A percentile compares a stretch with the other conserved stretches of the same genome.
Evolutionary conservation across 495 filamentous ascomycete genomes (phyloP).

Genomic region (Copromyces sp.): DNA sequence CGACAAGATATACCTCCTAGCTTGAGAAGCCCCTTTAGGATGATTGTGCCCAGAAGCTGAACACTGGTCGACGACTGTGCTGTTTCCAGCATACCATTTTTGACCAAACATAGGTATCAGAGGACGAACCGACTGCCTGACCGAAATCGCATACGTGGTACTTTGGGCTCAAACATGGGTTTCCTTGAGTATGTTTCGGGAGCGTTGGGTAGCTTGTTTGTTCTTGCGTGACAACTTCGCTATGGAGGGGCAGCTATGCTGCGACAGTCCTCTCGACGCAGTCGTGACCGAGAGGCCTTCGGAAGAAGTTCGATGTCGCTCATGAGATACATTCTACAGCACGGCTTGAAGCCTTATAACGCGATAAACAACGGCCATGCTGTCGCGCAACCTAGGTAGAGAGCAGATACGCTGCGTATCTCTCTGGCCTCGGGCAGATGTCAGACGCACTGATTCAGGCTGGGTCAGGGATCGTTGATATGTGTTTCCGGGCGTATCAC

Average conservation of each 20-base stretch:
- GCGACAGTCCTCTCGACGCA: not conserved
- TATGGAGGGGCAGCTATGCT: not conserved
- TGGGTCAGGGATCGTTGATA: not conserved
- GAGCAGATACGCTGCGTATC: not conserved
- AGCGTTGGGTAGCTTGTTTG: not conserved
- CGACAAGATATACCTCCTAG: not conserved
- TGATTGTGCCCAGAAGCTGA: not conserved
- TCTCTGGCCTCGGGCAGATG: not conserved
- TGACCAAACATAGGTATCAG: not conserved
- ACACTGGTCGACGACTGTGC: not conserved
- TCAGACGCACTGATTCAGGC: not conserved
- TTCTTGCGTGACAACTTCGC: not conserved
- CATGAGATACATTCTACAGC: not conserved
- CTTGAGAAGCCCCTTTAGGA: not conserved
- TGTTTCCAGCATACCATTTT: not conserved
- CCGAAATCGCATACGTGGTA: not conserved
- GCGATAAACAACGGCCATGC: not conserved
- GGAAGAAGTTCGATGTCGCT: not conserved
- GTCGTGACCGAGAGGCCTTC: not conserved
- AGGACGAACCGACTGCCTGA: not conserved
- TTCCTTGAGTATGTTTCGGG: not conserved
- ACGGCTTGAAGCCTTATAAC: not conserved
- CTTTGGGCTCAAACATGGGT: not conserved
- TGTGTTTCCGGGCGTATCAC: not conserved
- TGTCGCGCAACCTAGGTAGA: not conserved